These are phyloP conservation scores for Kazachstania sp. DNA, from an alignment of 1,139 yeast species.

Conservation along the genomic window DNA sequence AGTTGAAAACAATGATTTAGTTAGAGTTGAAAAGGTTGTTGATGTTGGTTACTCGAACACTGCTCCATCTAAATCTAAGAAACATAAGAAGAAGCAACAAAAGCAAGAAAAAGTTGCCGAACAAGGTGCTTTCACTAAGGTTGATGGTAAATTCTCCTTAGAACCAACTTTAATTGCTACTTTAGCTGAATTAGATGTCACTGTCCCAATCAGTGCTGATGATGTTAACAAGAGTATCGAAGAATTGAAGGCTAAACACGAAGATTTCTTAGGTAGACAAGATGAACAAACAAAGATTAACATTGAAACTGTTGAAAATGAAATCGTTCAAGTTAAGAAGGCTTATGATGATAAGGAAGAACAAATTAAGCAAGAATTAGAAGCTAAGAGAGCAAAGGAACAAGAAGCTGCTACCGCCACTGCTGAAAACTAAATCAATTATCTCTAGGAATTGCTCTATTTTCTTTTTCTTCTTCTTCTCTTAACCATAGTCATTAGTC, in stretches of 20 bases:
- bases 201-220: slow-evolving; percentile 72
- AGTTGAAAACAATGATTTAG: slow-evolving; percentile 55
- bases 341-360: slow-evolving; percentile 32
- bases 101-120: slow-evolving; percentile 27
- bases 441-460: background rate
- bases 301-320: slow-evolving; percentile 66
- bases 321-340: slow-evolving; percentile 52
- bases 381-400: slow-evolving; percentile 28
- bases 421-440: slow-evolving; percentile 2
- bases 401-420: slow-evolving; percentile 12
- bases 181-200: slow-evolving; percentile 66
- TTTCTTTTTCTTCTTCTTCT: background rate
- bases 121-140: slow-evolving; percentile 21
- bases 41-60: slow-evolving; percentile 37
- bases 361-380: slow-evolving; percentile 33
- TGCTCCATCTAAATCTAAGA: slow-evolving; percentile 48
- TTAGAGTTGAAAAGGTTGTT: slow-evolving; percentile 49
- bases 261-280: slow-evolving; percentile 63
- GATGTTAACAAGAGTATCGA: slow-evolving; percentile 62
- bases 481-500: background rate
- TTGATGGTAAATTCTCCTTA: slow-evolving; percentile 50
- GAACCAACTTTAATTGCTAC: slow-evolving; percentile 76
- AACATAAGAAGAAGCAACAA: slow-evolving; percentile 42
- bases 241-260: slow-evolving; percentile 65
- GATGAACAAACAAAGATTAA: slow-evolving; percentile 74